Evolutionary conservation across 371 early-diverging fungal species (phyloP), one percentile per base, ranked within the genome.

Genomic region (Mortierella sp.): DNA sequence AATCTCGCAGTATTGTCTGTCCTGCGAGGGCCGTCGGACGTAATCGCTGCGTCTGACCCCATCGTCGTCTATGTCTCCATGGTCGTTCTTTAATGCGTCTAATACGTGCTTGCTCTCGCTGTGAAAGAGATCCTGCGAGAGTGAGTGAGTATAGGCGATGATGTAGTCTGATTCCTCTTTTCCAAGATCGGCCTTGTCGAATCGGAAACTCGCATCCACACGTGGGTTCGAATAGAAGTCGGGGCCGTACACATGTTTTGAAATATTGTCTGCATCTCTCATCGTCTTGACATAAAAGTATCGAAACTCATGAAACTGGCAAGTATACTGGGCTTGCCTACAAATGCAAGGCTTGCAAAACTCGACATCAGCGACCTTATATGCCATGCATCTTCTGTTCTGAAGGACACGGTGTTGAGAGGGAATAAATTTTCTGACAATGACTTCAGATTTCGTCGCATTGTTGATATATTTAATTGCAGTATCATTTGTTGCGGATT

Each of bases 1-100:
- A 4, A 43, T 32, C 57, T 91, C 89, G 70, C 92, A 92, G 13
- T 86, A 55, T 52, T 88, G 90, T 9, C 87, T 74, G 10, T 66
- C 57, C 24, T 8, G 24, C 4, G 33, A 43, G 0, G 67, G 62
- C 11, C 72, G 53, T 4, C 61, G 72, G 48, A 72, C 41, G 16
- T 65, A 72, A 4, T 36, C 61, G 24, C 41, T 33, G 9, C 22
- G 50, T 5, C 43, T 13, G 15, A 3, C 43, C 43, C 10, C 52
- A n/a, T 19, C 19, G n/a, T 52, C 52, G 6, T 55, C 55, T 15
- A 28, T 28, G 11, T 28, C 32, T 28, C 19, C 16, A 1, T 28
- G 13, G 8, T 6, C n/a, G n/a, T 8, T 50, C 4, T 7, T 62
- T 40, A 38, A 38, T 33, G 33, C 47, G 28, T 48, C 43, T 5